These are phyloP conservation scores for Mortierella sp. DNA, from an alignment of 371 early-diverging fungal species.

Conservation along the genomic window DNA sequence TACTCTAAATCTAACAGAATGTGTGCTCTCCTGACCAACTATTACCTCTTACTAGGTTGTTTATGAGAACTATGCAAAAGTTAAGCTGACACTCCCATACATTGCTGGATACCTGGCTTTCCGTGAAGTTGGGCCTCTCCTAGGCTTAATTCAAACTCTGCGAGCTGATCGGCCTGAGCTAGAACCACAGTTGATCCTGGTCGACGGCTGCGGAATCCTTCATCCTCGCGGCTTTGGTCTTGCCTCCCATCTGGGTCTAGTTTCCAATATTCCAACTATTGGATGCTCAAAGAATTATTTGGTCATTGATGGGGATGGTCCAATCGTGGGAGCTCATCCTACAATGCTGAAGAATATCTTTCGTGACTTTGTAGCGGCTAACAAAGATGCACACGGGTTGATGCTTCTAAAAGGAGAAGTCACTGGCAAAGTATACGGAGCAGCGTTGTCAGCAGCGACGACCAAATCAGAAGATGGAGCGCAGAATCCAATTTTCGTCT, in stretches of 20 bases:
- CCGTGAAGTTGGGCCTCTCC: slow-evolving; percentile 81
- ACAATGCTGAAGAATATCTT: slow-evolving; percentile 39
- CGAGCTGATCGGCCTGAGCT: slow-evolving; percentile 63
- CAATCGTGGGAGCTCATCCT: slow-evolving; percentile 31
- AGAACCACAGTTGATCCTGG: slow-evolving; percentile 82
- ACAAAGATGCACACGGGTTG: slow-evolving; percentile 28
- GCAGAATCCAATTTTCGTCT: slow-evolving; percentile 89
- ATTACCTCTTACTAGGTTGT: slow-evolving; percentile 60
- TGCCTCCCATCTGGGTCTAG: slow-evolving; percentile 89
- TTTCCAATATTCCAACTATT: slow-evolving; percentile 78
- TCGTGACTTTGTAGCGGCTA: slow-evolving; percentile 18
- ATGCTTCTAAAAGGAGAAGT: slow-evolving; percentile 37
- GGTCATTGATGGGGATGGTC: slow-evolving; percentile 68
- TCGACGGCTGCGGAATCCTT: slow-evolving; percentile 92
- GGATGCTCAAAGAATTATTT: slow-evolving; percentile 93
- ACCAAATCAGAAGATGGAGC: slow-evolving; percentile 50
- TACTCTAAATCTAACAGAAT: background rate
- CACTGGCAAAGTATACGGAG: slow-evolving; percentile 71
- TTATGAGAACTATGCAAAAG: slow-evolving; percentile 63
- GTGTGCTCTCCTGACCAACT: background rate
- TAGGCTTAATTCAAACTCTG: slow-evolving; percentile 66
- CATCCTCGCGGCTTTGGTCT: slow-evolving; percentile 92
- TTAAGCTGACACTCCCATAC: slow-evolving; percentile 80
- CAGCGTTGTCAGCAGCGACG: slow-evolving; percentile 62
- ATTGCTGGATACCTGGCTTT: slow-evolving; percentile 92